phyloP scores from a whole-genome alignment of 176 grass and related monocot species.

The Puya raimondii region DNA sequence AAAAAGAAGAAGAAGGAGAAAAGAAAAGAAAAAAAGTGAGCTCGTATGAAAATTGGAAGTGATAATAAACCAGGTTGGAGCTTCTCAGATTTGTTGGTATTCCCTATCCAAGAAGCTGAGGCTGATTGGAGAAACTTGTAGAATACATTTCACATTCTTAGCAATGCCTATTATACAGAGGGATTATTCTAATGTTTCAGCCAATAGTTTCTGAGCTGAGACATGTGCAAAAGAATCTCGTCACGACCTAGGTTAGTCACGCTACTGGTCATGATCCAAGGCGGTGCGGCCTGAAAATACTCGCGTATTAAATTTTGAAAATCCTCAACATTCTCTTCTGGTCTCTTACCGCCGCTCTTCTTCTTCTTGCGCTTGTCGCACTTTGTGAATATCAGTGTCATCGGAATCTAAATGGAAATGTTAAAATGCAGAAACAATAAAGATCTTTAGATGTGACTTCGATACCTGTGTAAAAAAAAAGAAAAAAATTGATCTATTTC shows the following conservation, averaged over 20 bases:
- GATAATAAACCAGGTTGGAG: slow-evolving; percentile 25
- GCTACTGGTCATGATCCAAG: slow-evolving; percentile 97
- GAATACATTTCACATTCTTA: neutral
- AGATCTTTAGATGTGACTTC: neutral
- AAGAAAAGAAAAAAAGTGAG: slow-evolving; percentile 20
- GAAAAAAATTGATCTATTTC: neutral
- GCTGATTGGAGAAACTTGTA: too few species aligned
- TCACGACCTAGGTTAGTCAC: slow-evolving; percentile 88
- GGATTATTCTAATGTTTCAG: slow-evolving; percentile 53
- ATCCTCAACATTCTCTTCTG: slow-evolving; percentile 76
- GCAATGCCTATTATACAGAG: neutral
- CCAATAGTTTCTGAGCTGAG: slow-evolving; percentile 97
- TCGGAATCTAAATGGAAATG: slow-evolving; percentile 56
- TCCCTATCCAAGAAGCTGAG: neutral
- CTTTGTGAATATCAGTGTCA: slow-evolving; percentile 93
- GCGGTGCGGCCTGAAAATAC: slow-evolving; percentile 71
- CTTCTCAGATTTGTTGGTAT: slow-evolving; percentile 32
- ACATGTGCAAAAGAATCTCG: slow-evolving; percentile 91
- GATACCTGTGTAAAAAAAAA: neutral
- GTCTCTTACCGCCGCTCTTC: slow-evolving; percentile 79
- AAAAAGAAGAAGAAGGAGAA: slow-evolving; percentile 18
- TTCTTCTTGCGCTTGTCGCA: slow-evolving; percentile 98
- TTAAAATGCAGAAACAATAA: neutral
- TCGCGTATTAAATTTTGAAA: slow-evolving; percentile 71
- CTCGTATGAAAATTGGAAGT: slow-evolving; percentile 31